Evolutionary conservation across 2,329 filamentous ascomycete genomes (phyloP).

Genomic region (Fusarium sp.): DNA sequence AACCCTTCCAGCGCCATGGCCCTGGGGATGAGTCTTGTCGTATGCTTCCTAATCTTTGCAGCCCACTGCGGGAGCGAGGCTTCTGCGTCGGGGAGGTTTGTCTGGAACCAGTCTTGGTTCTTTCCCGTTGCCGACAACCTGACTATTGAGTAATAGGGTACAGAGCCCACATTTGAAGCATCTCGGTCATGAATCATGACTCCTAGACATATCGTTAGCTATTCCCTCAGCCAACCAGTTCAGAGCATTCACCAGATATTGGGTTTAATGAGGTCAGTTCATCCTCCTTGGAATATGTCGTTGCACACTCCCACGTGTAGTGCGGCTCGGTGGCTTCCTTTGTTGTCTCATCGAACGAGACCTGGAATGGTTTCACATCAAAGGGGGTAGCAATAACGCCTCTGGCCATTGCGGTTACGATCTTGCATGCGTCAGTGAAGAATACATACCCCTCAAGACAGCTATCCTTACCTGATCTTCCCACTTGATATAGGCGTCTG

Average conservation of each 20-base stretch:
- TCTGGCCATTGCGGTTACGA: constrained; percentile 62
- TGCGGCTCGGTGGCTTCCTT: constrained; percentile 50
- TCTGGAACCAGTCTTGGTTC: constrained; percentile 66
- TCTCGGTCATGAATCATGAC: constrained; percentile 58
- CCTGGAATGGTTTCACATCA: constrained; percentile 62
- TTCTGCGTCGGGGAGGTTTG: constrained; percentile 54
- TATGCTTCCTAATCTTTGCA: constrained; percentile 58
- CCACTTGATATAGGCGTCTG: constrained; percentile 68
- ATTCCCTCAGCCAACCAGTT: not conserved
- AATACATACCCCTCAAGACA: accelerated
- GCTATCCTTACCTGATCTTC: constrained; percentile 60
- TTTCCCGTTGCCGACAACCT: constrained; percentile 65
- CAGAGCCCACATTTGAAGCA: constrained; percentile 38
- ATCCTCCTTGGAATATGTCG: constrained; percentile 55
- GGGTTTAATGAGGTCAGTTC: constrained; percentile 50
- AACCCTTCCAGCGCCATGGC: constrained; percentile 57
- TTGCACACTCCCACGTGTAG: constrained; percentile 58
- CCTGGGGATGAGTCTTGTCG: constrained; percentile 59
- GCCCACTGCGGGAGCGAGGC: constrained; percentile 59
- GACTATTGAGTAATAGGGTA: constrained; percentile 64
- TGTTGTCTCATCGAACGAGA: constrained; percentile 53
- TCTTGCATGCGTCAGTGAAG: constrained; percentile 46
- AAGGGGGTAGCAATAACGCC: constrained; percentile 67
- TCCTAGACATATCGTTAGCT: constrained; percentile 50
- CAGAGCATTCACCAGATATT: constrained; percentile 29